A percentile compares a stretch with the other conserved stretches of the same genome.
phyloP scores from a whole-genome alignment of 257 asterid species.

The Scutellaria baicalensis region DNA sequence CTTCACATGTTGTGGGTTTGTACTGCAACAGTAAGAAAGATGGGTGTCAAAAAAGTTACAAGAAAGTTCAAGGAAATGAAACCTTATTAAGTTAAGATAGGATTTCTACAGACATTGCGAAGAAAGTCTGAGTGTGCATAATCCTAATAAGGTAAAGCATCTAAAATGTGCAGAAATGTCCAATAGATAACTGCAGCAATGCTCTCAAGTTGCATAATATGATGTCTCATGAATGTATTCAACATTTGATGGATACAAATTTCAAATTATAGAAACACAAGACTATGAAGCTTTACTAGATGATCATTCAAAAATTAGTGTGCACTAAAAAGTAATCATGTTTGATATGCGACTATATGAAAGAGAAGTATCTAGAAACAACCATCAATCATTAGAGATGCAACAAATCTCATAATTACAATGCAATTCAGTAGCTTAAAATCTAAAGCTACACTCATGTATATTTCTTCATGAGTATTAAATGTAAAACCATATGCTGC shows the following conservation, averaged over 20 bases:
- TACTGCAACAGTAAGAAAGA: slow-evolving; percentile 46
- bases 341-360: not conserved
- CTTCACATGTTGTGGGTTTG: slow-evolving; percentile 74
- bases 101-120: not conserved
- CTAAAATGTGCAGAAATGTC: not conserved
- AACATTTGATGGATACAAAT: not conserved
- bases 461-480: too few relatives aligned
- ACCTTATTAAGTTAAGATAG: not conserved
- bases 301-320: not conserved
- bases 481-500: not conserved
- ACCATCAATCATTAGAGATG: not conserved
- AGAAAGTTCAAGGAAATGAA: not conserved
- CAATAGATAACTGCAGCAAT: not conserved
- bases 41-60: not conserved
- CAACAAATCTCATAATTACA: not conserved
- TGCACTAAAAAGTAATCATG: not conserved
- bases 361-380: not conserved
- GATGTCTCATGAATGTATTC: not conserved
- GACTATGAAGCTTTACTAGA: not conserved
- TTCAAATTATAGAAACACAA: not conserved
- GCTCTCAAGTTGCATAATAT: not conserved
- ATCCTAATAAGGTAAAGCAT: not conserved
- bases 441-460: too few relatives aligned
- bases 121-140: not conserved
- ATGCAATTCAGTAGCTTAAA: not conserved